Evolutionary conservation across 108 stramenopile genomes (phyloP), one percentile per base, ranked within the genome.

Genomic region (Nitzschia sp.): DNA sequence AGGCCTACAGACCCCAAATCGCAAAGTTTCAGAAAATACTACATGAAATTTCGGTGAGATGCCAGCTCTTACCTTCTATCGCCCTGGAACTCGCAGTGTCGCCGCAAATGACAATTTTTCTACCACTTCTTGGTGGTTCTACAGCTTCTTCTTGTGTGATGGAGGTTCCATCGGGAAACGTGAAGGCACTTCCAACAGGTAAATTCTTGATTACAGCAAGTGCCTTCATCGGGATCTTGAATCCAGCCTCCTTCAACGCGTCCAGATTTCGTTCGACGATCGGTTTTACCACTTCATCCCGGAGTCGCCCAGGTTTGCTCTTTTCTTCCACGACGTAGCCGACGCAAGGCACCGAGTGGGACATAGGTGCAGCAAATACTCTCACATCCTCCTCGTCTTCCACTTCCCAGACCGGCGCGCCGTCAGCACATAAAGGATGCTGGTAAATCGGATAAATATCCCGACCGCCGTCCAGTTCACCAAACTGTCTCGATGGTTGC

Each of bases 81-180:
- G 87, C 85, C 9, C 84, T 68, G 8, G 88, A 85, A 55, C 90
- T 87, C 34, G 90, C 85, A 18, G 97, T 98, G 68, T 98, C 96
- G 0, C 98, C 98, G 51, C 93, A 90, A 34, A 98, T 85, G 5
- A 95, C 96, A 33, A 98, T 76, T 72, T 96, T 96, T 35, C 98
- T 86, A 24, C 98, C 97, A 45, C 77, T 81, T 25, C 80, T 72
- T 8, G 93, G 76, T 21, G 87, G 78, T 42, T 86, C 93, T 4
- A 96, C 87, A 11, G 94, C 91, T 35, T 95, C 97, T 51, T 89
- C 83, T 56, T 87, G 87, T 17, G 75, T 70, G 9, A 95, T 36
- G 8, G 93, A 80, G 31, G 95, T 93, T 9, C 95, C 93, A 70
- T 98, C 97, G 6, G 98, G 97, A 46, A 97, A 96, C 1, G 91